A percentile compares a stretch with the other conserved stretches of the same genome.
phyloP scores from a whole-genome alignment of 345 rosid genomes.

The Eucalyptus microcorys region DNA sequence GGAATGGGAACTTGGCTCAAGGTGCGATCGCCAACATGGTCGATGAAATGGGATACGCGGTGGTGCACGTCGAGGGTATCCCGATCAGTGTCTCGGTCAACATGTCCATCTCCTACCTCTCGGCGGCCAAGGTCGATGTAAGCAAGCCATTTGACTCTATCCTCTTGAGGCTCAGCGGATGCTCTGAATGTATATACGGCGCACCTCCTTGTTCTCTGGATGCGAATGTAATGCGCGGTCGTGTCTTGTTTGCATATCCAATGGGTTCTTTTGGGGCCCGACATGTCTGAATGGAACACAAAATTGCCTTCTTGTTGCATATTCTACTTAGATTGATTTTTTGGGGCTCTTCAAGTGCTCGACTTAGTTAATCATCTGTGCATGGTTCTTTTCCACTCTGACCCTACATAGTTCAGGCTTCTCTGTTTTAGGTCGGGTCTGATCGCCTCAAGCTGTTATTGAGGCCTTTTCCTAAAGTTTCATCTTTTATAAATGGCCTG shows the following conservation, averaged over 20 bases:
- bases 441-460: background rate
- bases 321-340: background rate
- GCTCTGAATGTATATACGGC: background rate
- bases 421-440: background rate
- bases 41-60: constrained; percentile 79
- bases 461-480: background rate
- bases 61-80: constrained; percentile 41
- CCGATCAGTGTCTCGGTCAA: constrained; percentile 76
- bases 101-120: constrained; percentile 74
- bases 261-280: background rate
- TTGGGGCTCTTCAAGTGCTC: background rate
- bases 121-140: constrained; percentile 51
- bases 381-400: background rate
- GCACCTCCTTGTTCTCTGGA: background rate
- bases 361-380: background rate
- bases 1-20: constrained; percentile 53
- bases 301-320: background rate
- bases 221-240: background rate
- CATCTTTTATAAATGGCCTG: background rate
- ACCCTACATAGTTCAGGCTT: background rate
- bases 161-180: background rate
- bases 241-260: background rate
- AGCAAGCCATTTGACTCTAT: background rate
- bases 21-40: constrained; percentile 86
- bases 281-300: background rate